These are phyloP conservation scores for Trypanosoma mega DNA, from an alignment of 208 protist genomes.

Conservation along the genomic window DNA sequence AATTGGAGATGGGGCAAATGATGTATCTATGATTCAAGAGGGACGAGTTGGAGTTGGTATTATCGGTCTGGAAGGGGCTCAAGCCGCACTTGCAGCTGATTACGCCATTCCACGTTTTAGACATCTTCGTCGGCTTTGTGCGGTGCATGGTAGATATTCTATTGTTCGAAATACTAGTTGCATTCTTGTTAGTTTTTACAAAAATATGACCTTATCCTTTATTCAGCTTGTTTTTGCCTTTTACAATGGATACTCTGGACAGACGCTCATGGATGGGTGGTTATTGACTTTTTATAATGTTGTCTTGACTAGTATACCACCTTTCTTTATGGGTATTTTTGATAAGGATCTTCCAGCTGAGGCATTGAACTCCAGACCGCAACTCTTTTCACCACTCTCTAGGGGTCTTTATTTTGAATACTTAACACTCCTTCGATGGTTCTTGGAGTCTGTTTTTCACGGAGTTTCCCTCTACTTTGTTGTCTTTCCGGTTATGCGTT, in stretches of 20 bases:
- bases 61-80: conserved; percentile 94
- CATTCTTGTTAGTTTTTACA: conserved; percentile 97
- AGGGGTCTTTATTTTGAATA: conserved; percentile 79
- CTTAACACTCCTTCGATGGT: conserved; percentile 47
- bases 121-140: conserved; percentile 90
- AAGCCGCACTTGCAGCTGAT: conserved; percentile 93
- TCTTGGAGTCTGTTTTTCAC: conserved; percentile 55
- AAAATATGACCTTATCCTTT: conserved; percentile 93
- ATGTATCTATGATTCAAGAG: conserved; percentile 97
- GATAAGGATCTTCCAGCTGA: conserved; percentile 90
- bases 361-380: conserved; percentile 51
- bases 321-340: conserved; percentile 91
- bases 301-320: conserved; percentile 82
- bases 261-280: conserved; percentile 89
- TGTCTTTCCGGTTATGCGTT: conserved; percentile 42
- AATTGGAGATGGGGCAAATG: conserved; percentile 98
- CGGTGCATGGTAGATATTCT: conserved; percentile 94
- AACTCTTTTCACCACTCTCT: conserved; percentile 72
- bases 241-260: conserved; percentile 89
- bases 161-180: conserved; percentile 93
- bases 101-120: conserved; percentile 95
- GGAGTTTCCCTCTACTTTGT: conserved; percentile 64
- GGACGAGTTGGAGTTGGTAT: conserved; percentile 96
- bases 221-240: conserved; percentile 91
- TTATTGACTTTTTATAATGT: conserved; percentile 90